Conservation (phyloP, 2,329 filamentous ascomycete species). For the Alternaria sp. region DNA sequence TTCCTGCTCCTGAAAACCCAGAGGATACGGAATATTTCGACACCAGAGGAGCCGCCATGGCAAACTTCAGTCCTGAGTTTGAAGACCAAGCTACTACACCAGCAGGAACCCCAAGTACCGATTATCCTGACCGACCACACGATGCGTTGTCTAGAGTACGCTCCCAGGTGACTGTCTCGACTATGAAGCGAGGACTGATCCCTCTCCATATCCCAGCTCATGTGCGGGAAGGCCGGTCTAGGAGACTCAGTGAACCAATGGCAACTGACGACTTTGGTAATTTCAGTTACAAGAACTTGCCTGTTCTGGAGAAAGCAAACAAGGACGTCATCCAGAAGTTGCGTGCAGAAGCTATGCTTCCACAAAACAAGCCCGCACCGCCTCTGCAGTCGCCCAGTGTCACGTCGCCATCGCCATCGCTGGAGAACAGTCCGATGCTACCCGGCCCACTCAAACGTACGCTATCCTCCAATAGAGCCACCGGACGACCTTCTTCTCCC, state of each 20-base stretch:
- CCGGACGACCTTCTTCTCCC: slow-evolving; percentile 78
- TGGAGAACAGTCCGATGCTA: slow-evolving; percentile 86
- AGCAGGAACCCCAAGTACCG: slow-evolving; percentile 69
- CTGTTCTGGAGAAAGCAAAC: slow-evolving; percentile 95
- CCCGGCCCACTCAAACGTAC: slow-evolving; percentile 81
- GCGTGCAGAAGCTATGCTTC: slow-evolving; percentile 84
- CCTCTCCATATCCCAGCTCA: slow-evolving; percentile 96
- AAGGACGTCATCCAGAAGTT: slow-evolving; percentile 98
- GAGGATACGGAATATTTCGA: slow-evolving; percentile 99
- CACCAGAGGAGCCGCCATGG: slow-evolving; percentile 84
- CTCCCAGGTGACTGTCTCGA: slow-evolving; percentile 79
- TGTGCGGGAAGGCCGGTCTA: slow-evolving; percentile 86
- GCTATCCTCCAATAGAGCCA: slow-evolving; percentile 79
- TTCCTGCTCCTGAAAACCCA: slow-evolving; percentile 88
- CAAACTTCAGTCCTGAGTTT: slow-evolving; percentile 91
- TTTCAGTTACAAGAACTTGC: slow-evolving; percentile 96
- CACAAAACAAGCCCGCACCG: slow-evolving; percentile 59
- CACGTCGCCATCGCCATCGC: slow-evolving; percentile 65
- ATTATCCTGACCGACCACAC: slow-evolving; percentile 89
- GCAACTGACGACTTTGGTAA: slow-evolving; percentile 91
- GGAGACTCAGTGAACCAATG: slow-evolving; percentile 88
- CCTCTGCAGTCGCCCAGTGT: slow-evolving; percentile 51
- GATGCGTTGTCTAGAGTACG: slow-evolving; percentile 91
- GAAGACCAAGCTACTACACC: slow-evolving; percentile 85
- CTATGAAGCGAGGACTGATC: slow-evolving; percentile 90